Evolutionary conservation across 2,329 filamentous ascomycete species (phyloP), one percentile per base, ranked within the genome.

Genomic region (Penicillium sp.): DNA sequence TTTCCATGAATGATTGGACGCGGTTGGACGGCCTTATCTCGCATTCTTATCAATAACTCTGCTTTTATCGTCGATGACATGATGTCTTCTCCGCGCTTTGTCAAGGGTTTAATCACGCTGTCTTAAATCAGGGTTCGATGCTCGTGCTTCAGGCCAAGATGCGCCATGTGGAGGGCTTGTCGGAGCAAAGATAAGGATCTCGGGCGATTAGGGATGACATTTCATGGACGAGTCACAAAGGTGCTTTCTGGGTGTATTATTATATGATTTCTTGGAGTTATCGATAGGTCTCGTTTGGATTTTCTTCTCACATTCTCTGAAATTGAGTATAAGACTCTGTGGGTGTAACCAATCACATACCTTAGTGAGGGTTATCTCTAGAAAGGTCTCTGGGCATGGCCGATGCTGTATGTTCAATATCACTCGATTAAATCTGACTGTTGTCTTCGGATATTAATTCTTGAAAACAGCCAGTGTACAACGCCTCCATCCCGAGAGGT

Each of bases 401-500:
- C 1, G 46, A 51, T 7, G 7, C 38, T 18, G 45, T 54, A 44
- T 22, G 52, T 47, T 18, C 31, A 11, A 20, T 27, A 8, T 14
- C 22, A 28, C 18, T 2, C 6, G 3, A n/a, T 11, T 7, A 3
- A 3, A 9, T 10, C 31, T 34, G 9, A 5, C 14, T 29, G 11
- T 18, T 8, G 2, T 22, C n/a, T n/a, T 9, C 24, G 18, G 16
- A 10, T 11, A 26, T 18, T 27, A 9, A 49, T 24, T 3, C 11
- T 24, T 14, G 10, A 28, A 28, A 14, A 57, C 44, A 40, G 67
- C 66, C 64, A 4, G 54, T 56, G 27, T 71, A 63, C 56, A 64
- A 70, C 50, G 52, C 56, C 23, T 67, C 64, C 23, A 58, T 55
- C 43, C 77, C 79, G 16, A 73, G 74, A 51, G 79, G 80, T 28